Evolutionary conservation across 2,329 filamentous ascomycete genomes (phyloP).

Genomic region (Aspergillus phoenicis): DNA sequence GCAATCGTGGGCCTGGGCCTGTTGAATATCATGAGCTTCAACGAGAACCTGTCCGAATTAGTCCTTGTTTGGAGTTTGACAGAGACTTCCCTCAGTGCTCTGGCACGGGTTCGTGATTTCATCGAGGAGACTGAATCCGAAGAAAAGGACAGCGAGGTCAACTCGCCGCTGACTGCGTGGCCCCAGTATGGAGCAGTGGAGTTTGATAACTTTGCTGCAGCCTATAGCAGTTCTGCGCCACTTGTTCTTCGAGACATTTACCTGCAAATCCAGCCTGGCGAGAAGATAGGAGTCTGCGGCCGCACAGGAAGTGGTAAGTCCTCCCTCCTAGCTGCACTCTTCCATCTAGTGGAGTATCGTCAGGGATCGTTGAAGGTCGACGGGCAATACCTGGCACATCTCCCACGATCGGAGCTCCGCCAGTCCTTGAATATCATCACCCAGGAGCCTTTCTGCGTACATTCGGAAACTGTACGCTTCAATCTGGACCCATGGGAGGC

Average conservation of each 20-base stretch:
- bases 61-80: conserved; percentile 54
- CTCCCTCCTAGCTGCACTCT: background rate
- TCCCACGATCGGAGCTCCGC: background rate
- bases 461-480: background rate
- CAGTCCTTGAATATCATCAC: background rate
- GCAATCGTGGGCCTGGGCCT: conserved; percentile 33
- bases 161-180: background rate
- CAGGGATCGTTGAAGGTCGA: background rate
- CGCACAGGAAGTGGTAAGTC: background rate
- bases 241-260: background rate
- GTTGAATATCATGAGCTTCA: conserved; percentile 51
- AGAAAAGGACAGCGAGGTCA: background rate
- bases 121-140: background rate
- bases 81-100: conserved; percentile 56
- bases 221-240: background rate
- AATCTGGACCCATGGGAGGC: background rate
- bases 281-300: background rate
- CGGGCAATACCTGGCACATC: background rate
- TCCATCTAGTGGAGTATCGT: background rate
- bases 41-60: conserved; percentile 44
- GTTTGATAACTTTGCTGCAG: background rate
- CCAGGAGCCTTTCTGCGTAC: background rate
- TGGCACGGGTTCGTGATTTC: conserved; percentile 34
- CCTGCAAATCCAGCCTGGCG: background rate
- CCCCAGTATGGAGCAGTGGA: background rate